These are phyloP conservation scores for Colletotrichum destructivum DNA, from an alignment of 2,329 filamentous ascomycete genomes.

Conservation along the genomic window DNA sequence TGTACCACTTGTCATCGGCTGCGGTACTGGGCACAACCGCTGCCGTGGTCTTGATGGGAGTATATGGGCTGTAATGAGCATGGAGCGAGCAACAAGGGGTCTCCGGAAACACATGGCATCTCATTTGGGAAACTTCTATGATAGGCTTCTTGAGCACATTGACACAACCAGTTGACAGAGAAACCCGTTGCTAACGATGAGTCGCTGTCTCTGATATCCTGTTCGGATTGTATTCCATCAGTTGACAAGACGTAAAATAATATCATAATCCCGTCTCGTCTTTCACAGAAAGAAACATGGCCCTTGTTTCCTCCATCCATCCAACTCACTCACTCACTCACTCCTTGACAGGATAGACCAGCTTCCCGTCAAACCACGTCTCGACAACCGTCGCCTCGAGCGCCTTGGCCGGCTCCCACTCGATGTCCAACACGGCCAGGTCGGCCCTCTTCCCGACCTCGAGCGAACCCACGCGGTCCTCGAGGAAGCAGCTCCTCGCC, in stretches of 20 bases:
- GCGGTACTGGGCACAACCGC: neutral
- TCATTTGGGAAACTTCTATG: too few relatives aligned
- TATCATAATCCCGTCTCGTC: too few relatives aligned
- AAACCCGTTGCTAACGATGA: neutral
- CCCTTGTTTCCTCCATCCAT: too few relatives aligned
- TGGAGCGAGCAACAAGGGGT: too few relatives aligned
- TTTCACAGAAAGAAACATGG: too few relatives aligned
- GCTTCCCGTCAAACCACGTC: conserved; percentile 68
- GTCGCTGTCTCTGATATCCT: too few relatives aligned
- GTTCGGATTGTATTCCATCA: too few relatives aligned
- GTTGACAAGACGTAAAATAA: too few relatives aligned
- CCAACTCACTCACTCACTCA: neutral
- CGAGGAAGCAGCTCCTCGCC: conserved; percentile 71
- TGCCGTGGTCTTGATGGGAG: neutral
- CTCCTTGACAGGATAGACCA: conserved; percentile 52
- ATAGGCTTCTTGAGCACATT: neutral
- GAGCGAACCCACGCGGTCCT: conserved; percentile 67
- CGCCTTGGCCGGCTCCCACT: conserved; percentile 63
- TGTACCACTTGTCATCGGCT: neutral
- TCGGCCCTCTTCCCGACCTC: conserved; percentile 70
- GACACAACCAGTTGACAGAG: neutral
- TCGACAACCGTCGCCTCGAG: conserved; percentile 63
- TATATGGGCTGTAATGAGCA: too few relatives aligned
- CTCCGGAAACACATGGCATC: neutral
- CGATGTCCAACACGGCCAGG: conserved; percentile 67